Evolutionary conservation across 345 rosid genomes (phyloP).

Genomic region (Lagerstroemia speciosa): DNA sequence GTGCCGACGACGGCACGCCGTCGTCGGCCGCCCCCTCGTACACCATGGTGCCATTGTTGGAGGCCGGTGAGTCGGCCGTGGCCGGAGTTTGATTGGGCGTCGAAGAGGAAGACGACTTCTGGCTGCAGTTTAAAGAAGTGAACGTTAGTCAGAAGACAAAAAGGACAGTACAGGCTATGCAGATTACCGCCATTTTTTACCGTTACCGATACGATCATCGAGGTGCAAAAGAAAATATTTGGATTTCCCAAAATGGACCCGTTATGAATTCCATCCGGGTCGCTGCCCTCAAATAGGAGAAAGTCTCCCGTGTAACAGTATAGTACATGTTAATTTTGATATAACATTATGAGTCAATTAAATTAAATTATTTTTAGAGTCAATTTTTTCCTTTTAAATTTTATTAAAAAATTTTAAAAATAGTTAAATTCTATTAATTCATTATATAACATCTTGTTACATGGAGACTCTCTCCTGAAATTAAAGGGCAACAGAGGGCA

Average conservation of each 20-base stretch:
- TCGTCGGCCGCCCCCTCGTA: slow-evolving; percentile 58
- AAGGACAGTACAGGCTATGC: not conserved
- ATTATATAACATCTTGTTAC: no score
- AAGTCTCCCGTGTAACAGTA: no score
- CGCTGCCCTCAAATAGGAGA: not conserved
- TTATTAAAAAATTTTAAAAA: no score
- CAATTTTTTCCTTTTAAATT: no score
- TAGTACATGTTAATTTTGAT: no score
- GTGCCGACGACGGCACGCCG: slow-evolving; percentile 36
- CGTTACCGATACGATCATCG: slow-evolving; percentile 21
- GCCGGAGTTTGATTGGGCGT: slow-evolving; percentile 8
- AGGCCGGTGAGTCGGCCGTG: slow-evolving; percentile 15
- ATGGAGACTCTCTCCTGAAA: no score
- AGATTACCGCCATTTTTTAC: slow-evolving; percentile 11
- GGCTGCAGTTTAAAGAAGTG: slow-evolving; percentile 36
- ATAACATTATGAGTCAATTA: no score
- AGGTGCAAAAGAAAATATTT: no score
- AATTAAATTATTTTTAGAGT: no score
- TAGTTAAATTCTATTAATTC: no score
- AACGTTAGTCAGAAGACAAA: slow-evolving; percentile 1
- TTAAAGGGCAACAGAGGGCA: no score
- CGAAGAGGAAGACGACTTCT: slow-evolving; percentile 39
- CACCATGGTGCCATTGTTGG: slow-evolving; percentile 43
- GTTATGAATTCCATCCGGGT: no score
- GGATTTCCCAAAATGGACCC: not conserved